Evolutionary conservation across 176 grass and related monocot species (phyloP), one percentile per base, ranked within the genome.

Genomic region (Otatea glauca): DNA sequence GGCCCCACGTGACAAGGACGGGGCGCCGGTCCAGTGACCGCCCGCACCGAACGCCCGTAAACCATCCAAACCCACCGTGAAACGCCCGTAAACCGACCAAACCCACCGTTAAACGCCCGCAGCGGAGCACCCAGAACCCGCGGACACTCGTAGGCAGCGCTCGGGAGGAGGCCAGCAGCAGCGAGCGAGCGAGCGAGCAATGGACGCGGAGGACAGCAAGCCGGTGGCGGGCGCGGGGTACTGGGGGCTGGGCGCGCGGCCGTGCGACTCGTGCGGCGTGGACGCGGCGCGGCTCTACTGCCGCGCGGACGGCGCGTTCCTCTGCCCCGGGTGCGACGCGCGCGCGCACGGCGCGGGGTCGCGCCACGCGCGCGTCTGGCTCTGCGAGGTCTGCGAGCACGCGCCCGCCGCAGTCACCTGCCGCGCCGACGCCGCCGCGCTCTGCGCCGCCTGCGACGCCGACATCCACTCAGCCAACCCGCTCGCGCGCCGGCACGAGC

Each of bases 381-480:
- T 88, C 43, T 97, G 94, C 81, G 94, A 97, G 51, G 91, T 92
- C 23, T 97, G 92, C 84, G 82, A 88, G 62, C 89, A 88, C 78
- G 92, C 90, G 11, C 90, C 92, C 4, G 90, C 90, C 9, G 65
- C 79, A 0, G 78, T 97, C 68, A 94, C 93, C 43, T 97, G 95
- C 77, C 81, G 87, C 21, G 95, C 92, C 38, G 95, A 94, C 80
- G 89, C 92, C 35, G 95, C 95, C 18, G 85, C 87, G 29, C 95
- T 97, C 79, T 97, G 92, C 71, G 55, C 84, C 23, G 76, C 92
- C n/a, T 97, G 95, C 86, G 95, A 97, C 45, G 85, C 85, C 15
- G 89, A 92, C 68, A 92, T 97, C 90, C 90, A 97, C 90, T 94
- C 95, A 13, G 95, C 92, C 15, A 99, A 99, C 89, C 93, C 81